Base-by-base conservation (phyloP, 2,329 filamentous ascomycete species). In the Diaporthe sp. region DNA sequence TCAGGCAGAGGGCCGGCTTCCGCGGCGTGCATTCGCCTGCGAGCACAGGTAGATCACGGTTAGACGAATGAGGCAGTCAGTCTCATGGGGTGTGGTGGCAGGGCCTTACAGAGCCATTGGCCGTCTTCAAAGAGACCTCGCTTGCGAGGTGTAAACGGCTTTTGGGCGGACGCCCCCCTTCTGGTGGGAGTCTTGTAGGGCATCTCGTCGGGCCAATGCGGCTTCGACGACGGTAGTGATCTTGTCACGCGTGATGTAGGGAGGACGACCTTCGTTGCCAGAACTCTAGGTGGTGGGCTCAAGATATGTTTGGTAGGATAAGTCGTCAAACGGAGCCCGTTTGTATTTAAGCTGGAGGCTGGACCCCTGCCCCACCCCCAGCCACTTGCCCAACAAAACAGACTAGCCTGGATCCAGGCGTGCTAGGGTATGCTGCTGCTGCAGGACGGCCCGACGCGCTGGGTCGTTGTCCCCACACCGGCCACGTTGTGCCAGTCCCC, bases 11-110 rank as follows among this genome's bases (percentile, higher is more conserved):
- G 9, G 86, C 86, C 37, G 79, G 80, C 37, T 80, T 79, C 19
- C 84, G 86, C 34, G 86, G 87, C 34, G 81, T 80, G 74, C 87
- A 88, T 76, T 88, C 85, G 79, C 86, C 85, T 87, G n/a, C 34
- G 9, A 55, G 46, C 1, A 17, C 7, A 51, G n/a, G 19, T 15
- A 17, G 28, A 13, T 68, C 31, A 68, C 13, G 31, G 31, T 53
- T 4, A 62, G 44, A 34, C n/a, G 8, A 12, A 39, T 19, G 46
- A 28, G 39, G 28, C 34, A 37, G 42, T 59, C 31, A 25, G n/a
- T 68, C 46, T 17, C 28, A 10, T 2, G 39, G 6, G 42, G 25
- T 7, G 31, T 42, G 37, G 7, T n/a, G n/a, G 59, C 55, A 49
- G 34, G 15, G 53, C 19, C 79, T n/a, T 76, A 81, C 82, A 83